These are phyloP conservation scores for Lablab purpureus DNA, from an alignment of 306 rosid species.

Conservation along the genomic window DNA sequence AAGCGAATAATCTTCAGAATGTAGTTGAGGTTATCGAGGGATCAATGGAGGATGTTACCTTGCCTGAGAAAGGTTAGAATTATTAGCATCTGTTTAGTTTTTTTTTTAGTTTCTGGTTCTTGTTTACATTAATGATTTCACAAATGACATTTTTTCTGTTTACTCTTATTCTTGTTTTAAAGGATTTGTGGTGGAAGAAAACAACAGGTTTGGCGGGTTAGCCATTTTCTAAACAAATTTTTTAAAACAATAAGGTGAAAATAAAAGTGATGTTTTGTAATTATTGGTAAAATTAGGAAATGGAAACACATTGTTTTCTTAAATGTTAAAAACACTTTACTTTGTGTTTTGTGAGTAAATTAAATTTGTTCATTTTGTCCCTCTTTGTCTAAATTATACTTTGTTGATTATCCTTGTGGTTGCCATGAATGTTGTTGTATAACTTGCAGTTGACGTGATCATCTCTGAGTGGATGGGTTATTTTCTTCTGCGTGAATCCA, in stretches of 20 bases:
- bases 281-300: neutral
- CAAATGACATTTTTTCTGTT: neutral
- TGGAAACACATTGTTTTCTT: neutral
- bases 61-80: constrained; percentile 91
- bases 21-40: constrained; percentile 93
- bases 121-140: neutral
- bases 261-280: neutral
- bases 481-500: constrained; percentile 95
- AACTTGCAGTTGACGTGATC: constrained; percentile 85
- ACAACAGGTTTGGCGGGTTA: neutral
- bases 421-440: constrained; percentile 29
- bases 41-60: constrained; percentile 80
- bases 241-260: neutral
- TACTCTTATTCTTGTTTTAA: neutral
- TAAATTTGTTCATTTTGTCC: neutral
- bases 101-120: neutral
- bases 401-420: constrained; percentile 5
- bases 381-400: neutral
- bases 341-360: neutral
- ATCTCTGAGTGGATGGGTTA: constrained; percentile 99
- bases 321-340: neutral
- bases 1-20: constrained; percentile 72
- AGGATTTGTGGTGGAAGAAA: neutral
- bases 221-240: neutral
- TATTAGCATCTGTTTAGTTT: neutral